Evolutionary conservation across 306 rosid genomes (phyloP).

Genomic region (Cajanus cajan): DNA sequence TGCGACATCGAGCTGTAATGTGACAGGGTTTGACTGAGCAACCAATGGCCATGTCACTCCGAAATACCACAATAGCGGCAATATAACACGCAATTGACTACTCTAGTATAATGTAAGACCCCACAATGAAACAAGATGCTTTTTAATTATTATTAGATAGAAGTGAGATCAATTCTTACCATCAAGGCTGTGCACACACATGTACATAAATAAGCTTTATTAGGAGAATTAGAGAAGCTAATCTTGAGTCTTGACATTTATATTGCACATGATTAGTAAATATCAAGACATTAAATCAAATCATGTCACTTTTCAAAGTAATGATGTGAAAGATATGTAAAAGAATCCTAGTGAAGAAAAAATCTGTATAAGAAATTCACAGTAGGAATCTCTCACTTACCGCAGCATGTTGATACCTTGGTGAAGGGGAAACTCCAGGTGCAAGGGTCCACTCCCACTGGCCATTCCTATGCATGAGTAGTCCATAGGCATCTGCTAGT

Average conservation of each 20-base stretch:
- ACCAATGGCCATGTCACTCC: background rate
- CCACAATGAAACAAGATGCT: background rate
- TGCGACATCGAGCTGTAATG: background rate
- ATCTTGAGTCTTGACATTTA: constrained; percentile 1
- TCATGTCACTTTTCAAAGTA: background rate
- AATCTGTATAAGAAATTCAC: constrained; percentile 11
- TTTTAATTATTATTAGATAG: background rate
- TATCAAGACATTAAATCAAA: constrained; percentile 14
- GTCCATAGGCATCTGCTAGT: constrained; percentile 91
- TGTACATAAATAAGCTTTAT: background rate
- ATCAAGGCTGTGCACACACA: background rate
- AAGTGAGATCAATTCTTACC: background rate
- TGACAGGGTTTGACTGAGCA: background rate
- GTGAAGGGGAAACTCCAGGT: constrained; percentile 98
- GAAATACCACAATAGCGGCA: background rate
- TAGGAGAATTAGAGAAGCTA: background rate
- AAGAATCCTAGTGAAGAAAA: constrained; percentile 4
- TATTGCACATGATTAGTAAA: background rate
- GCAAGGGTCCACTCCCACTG: constrained; percentile 99
- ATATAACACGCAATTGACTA: background rate
- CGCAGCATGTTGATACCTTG: constrained; percentile 97
- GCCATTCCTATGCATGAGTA: constrained; percentile 96
- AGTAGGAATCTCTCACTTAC: constrained; percentile 55
- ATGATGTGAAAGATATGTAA: background rate
- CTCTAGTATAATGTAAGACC: background rate